phyloP scores from a whole-genome alignment of 176 grass and related monocot species.

The Triticum dicoccoides region DNA sequence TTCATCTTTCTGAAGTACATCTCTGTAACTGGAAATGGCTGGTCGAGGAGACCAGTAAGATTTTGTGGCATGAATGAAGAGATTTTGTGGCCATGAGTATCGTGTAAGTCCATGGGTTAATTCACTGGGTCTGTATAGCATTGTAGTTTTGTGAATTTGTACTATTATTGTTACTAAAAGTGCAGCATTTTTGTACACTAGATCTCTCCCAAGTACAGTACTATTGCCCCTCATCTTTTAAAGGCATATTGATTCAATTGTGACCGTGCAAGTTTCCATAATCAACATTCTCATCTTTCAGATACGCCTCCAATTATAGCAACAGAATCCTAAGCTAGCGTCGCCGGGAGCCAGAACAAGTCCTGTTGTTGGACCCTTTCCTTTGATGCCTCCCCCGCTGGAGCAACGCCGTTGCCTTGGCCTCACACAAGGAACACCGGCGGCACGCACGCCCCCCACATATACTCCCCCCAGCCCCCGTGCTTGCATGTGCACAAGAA shows the following conservation, averaged over 20 bases:
- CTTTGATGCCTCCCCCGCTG: slow-evolving; percentile 24
- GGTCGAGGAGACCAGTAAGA: not conserved
- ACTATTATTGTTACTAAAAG: not conserved
- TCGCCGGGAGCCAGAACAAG: not conserved
- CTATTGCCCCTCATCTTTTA: not conserved
- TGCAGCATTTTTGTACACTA: not conserved
- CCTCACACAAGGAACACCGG: slow-evolving; percentile 36
- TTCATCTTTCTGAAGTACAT: not conserved
- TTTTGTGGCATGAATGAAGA: not conserved
- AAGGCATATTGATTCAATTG: not conserved
- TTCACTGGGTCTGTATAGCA: slow-evolving; percentile 12
- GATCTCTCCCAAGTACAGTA: not conserved
- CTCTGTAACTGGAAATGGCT: not conserved
- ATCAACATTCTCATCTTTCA: not conserved
- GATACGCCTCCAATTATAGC: not conserved
- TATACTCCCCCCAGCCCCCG: not conserved
- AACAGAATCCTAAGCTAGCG: slow-evolving; percentile 27
- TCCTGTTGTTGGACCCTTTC: slow-evolving; percentile 40
- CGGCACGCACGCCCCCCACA: not conserved
- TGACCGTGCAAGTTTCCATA: not conserved
- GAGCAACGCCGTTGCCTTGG: slow-evolving; percentile 45
- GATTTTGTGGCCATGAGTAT: not conserved
- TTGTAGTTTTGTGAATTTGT: slow-evolving; percentile 7
- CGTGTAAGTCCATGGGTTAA: not conserved
- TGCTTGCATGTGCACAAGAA: slow-evolving; percentile 16